Evolutionary conservation across 345 rosid species (phyloP), one percentile per base, ranked within the genome.

Genomic region (Diplotaxis tenuifolia): DNA sequence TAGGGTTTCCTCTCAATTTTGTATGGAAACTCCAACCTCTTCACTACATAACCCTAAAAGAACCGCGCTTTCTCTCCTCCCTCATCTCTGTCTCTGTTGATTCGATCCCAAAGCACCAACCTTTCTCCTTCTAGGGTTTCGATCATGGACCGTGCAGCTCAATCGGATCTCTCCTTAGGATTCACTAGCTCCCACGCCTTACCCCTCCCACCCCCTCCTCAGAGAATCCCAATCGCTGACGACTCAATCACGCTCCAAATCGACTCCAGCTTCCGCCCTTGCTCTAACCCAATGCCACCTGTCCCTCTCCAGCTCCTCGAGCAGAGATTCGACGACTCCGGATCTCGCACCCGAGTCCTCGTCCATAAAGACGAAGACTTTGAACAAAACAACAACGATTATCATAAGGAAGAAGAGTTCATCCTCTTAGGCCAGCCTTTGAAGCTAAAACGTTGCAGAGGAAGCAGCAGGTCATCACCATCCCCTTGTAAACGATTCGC

Each of bases 341-440:
- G 75, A 56, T 70, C 71, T 19, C 60, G 72, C 65, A 45, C n/a
- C 28, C 71, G 79, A 0, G 62, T 27, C 28, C 49, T 38, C 14
- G 18, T 57, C n/a, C 16, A 69, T 9, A 59, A 31, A 12, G 73
- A 80, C 15, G 36, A 71, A 6, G 67, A 56, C 10, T 64, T 15
- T 9, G 65, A 21, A 6, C 14, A 29, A 7, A 10, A 32, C 8
- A 7, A 32, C 9, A 12, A 18, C 2, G 78, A 80, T 2, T 76
- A 58, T 2, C 86, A 73, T 23, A 84, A 80, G 31, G 74, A 69
- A 6, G 89, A 81, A 59, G 78, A 71, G 5, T 88, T 88, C 52
- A 82, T 83, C 8, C 82, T 92, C 16, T 72, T 92, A 59, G 96
- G 97, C 3, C 93, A 92, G 67, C 63, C 86, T 12, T 79, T 92